Conservation (phyloP, 345 rosid genomes). For the Melaleuca quinquenervia region DNA sequence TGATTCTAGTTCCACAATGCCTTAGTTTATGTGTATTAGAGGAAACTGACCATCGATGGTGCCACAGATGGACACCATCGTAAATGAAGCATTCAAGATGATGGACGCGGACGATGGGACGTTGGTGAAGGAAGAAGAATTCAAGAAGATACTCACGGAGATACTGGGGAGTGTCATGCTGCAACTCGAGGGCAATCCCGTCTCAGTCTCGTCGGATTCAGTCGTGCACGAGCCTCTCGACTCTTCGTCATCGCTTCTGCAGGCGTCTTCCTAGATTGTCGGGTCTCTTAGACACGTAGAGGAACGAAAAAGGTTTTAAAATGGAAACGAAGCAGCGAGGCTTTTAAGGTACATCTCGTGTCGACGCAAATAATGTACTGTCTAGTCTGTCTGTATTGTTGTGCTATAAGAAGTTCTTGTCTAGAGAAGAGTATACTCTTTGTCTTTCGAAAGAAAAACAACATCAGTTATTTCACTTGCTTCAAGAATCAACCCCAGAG, state of each 20-base stretch:
- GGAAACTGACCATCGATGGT: not conserved
- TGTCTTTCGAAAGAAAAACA: not conserved
- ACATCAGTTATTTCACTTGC: not conserved
- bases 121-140: constrained; percentile 71
- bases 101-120: constrained; percentile 67
- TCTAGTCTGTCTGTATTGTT: not conserved
- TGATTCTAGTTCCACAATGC: not conserved
- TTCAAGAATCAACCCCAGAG: not conserved
- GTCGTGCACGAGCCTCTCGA: constrained; percentile 92
- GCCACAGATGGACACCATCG: constrained; percentile 58
- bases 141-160: constrained; percentile 60
- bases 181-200: constrained; percentile 66
- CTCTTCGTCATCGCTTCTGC: constrained; percentile 43
- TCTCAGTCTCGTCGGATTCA: constrained; percentile 60
- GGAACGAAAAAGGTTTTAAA: not conserved
- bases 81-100: constrained; percentile 44
- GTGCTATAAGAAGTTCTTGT: not conserved
- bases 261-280: constrained; percentile 14
- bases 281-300: not conserved
- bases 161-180: constrained; percentile 77
- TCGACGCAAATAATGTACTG: not conserved
- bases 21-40: not conserved
- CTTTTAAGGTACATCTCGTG: not conserved
- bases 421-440: not conserved
- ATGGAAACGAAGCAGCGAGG: not conserved